A percentile compares a stretch with the other conserved stretches of the same genome.
Conservation (phyloP, 192 early-diverging fungal species). For the Fimicolochytrium jonesii region DNA sequence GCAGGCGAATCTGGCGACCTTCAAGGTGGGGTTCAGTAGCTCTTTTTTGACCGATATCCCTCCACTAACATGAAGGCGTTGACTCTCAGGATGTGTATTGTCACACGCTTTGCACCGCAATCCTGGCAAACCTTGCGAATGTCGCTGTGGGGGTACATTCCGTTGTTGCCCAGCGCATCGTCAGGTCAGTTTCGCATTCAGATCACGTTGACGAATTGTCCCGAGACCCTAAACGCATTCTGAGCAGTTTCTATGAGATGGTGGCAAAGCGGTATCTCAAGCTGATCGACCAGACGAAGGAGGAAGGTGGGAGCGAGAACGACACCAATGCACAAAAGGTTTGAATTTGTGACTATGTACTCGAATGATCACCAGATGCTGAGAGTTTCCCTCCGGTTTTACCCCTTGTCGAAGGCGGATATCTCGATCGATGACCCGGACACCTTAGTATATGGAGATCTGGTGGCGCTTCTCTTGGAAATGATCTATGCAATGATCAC, state of each 20-base stretch:
- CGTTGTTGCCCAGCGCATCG: conserved; percentile 66
- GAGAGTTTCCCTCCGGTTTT: neutral
- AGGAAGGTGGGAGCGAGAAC: neutral
- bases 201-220: too few species aligned
- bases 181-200: too few species aligned
- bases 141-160: conserved; percentile 57
- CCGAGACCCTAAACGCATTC: too few species aligned
- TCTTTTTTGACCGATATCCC: too few species aligned
- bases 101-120: conserved; percentile 62
- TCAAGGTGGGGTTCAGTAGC: conserved; percentile 45
- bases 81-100: conserved; percentile 58
- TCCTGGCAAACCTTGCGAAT: conserved; percentile 61
- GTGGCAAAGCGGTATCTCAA: conserved; percentile 66
- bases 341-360: too few species aligned
- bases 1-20: conserved; percentile 63
- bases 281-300: conserved; percentile 19
- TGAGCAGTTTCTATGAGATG: conserved; percentile 58
- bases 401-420: neutral
- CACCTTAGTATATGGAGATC: conserved; percentile 58
- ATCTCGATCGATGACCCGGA: conserved; percentile 36
- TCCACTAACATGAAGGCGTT: neutral
- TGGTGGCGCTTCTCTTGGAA: conserved; percentile 63
- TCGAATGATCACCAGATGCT: too few species aligned
- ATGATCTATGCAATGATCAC: conserved; percentile 66
- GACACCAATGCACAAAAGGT: too few species aligned